Percentiles rank a stretch among this genome's conserved stretches.
phyloP scores from a whole-genome alignment of 805 yeast genomes.

The Pichia nakasei region DNA sequence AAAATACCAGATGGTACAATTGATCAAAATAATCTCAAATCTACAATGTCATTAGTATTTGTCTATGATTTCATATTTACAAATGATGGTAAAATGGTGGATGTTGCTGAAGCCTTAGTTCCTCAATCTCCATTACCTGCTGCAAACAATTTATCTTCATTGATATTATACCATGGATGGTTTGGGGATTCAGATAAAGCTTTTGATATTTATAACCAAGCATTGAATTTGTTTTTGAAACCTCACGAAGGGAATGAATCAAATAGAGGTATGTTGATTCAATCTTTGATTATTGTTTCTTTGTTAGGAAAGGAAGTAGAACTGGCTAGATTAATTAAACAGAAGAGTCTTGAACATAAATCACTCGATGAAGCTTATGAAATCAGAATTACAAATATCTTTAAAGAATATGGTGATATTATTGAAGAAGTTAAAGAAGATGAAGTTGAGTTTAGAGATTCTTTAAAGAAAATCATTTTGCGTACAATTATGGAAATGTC shows the following conservation, averaged over 20 bases:
- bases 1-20: slow-evolving; percentile 18
- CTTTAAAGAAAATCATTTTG: slow-evolving; percentile 12
- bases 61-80: slow-evolving; percentile 18
- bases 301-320: slow-evolving; percentile 22
- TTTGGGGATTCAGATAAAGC: slow-evolving; percentile 23
- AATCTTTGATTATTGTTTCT: slow-evolving; percentile 20
- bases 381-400: slow-evolving; percentile 15
- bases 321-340: slow-evolving; percentile 25
- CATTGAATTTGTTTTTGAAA: slow-evolving; percentile 15
- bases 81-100: slow-evolving; percentile 10
- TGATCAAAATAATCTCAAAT: slow-evolving; percentile 15
- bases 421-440: slow-evolving; percentile 16
- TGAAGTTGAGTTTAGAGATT: slow-evolving; percentile 11
- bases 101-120: slow-evolving; percentile 21
- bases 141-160: slow-evolving; percentile 18
- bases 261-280: slow-evolving; percentile 19
- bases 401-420: slow-evolving; percentile 26
- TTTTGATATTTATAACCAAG: slow-evolving; percentile 25
- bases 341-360: slow-evolving; percentile 21
- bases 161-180: slow-evolving; percentile 22
- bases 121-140: slow-evolving; percentile 23
- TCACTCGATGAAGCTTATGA: slow-evolving; percentile 19
- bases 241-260: slow-evolving; percentile 12
- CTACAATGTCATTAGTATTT: slow-evolving; percentile 17
- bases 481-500: slow-evolving; percentile 12